Conservation (phyloP, 305 asterid genomes). For the Stenogyne calaminthoides region DNA sequence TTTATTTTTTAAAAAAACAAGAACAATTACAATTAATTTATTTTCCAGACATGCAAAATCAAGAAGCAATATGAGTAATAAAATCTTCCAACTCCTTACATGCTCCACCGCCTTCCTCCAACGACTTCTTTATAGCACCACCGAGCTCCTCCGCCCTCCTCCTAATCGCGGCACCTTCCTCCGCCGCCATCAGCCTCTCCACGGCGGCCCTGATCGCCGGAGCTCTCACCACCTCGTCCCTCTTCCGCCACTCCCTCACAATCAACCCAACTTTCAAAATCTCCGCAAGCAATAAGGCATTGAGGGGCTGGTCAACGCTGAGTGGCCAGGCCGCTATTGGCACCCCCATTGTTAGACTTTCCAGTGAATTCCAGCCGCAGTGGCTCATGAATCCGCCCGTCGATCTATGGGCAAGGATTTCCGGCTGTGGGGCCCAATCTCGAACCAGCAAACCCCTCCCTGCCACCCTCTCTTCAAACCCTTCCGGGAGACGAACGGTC, state of each 20-base stretch:
- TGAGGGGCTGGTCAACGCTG: constrained; percentile 37
- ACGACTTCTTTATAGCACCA: not conserved
- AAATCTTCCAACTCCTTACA: constrained; percentile 37
- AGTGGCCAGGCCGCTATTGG: constrained; percentile 42
- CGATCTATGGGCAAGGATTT: constrained; percentile 1
- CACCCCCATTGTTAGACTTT: constrained; percentile 33
- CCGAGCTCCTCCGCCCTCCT: constrained; percentile 28
- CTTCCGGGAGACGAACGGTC: constrained; percentile 7
- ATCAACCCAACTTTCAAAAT: constrained; percentile 28
- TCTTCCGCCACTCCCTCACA: constrained; percentile 29
- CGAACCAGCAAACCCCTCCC: constrained; percentile 10
- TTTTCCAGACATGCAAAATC: not conserved
- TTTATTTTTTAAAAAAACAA: too few relatives aligned
- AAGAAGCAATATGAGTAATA: constrained; percentile 36
- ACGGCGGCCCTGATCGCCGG: constrained; percentile 14
- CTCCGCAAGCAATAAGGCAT: constrained; percentile 26
- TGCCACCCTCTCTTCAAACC: too few relatives aligned
- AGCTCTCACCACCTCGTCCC: constrained; percentile 6
- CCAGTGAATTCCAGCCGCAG: constrained; percentile 32
- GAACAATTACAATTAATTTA: too few relatives aligned
- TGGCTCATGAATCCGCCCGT: not conserved
- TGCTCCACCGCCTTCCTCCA: constrained; percentile 26
- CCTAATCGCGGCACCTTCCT: constrained; percentile 31
- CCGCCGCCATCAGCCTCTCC: constrained; percentile 27
- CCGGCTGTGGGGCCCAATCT: constrained; percentile 39